These are phyloP conservation scores for Aquilaria malaccensis DNA, from an alignment of 345 rosid genomes.

Conservation along the genomic window DNA sequence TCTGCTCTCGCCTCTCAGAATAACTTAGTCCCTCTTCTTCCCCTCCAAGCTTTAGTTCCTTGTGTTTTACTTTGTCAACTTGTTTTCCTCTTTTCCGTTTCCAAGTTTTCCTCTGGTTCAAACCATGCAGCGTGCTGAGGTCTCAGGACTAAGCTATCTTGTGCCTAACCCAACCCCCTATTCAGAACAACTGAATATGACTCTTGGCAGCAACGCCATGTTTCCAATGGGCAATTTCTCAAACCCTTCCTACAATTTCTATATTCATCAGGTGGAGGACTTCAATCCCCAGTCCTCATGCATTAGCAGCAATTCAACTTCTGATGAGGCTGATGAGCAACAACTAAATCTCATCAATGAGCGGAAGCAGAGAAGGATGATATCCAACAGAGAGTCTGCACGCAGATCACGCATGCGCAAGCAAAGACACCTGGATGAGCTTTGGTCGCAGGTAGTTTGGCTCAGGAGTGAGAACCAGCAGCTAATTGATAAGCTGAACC, in stretches of 20 bases:
- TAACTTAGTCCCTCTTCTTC: constrained; percentile 6
- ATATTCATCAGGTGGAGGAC: constrained; percentile 29
- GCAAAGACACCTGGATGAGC: constrained; percentile 95
- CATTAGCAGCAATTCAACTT: constrained; percentile 65
- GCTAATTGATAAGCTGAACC: constrained; percentile 70
- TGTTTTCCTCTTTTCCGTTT: neutral
- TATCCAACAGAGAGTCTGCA: constrained; percentile 93
- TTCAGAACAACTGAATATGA: constrained; percentile 34
- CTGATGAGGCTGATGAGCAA: constrained; percentile 77
- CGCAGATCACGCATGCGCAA: constrained; percentile 93
- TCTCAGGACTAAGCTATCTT: constrained; percentile 40
- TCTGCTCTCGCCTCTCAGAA: constrained; percentile 19
- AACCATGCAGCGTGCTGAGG: constrained; percentile 56
- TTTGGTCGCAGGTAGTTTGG: constrained; percentile 81
- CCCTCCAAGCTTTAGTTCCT: constrained; percentile 1
- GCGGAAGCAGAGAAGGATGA: constrained; percentile 89
- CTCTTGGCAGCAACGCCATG: constrained; percentile 22
- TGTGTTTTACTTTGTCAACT: constrained; percentile 6
- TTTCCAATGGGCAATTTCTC: constrained; percentile 24
- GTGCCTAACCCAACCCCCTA: constrained; percentile 32
- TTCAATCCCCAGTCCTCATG: constrained; percentile 29
- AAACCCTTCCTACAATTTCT: constrained; percentile 27
- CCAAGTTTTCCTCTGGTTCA: constrained; percentile 1
- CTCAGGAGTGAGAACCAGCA: constrained; percentile 81
- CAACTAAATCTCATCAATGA: constrained; percentile 54